Evolutionary conservation across 2,329 filamentous ascomycete genomes (phyloP), one percentile per base, ranked within the genome.

Genomic region (Neopestalotiopsis clavispora): DNA sequence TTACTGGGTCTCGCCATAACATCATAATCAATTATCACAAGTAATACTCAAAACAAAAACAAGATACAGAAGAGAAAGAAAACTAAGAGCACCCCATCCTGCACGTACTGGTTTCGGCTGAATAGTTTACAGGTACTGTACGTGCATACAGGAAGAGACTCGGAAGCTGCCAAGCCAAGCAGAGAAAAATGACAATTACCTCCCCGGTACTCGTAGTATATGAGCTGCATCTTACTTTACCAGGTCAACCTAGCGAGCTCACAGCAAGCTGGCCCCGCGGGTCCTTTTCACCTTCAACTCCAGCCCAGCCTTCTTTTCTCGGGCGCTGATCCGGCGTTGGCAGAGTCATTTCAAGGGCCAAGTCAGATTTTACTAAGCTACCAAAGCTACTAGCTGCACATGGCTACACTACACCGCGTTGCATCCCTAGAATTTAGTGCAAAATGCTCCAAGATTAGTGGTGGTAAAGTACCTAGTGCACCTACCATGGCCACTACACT

Each of bases 271-370:
- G 17, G 49, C 49, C 49, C 57, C 57, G 6, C 30, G 57, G 57
- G 57, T n/a, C 23, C 28, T 30, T 14, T 59, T 14, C 17, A 34
- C 30, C 23, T 34, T 59, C 23, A 62, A 17, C 14, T 12, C 17
- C 7, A 14, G 14, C 32, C 23, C 32, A 32, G 14, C 40, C 7
- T 20, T 28, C n/a, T 20, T 64, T 45, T 28, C 23, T 28, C 20
- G 20, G 20, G 38, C 40, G 61, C 40, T 64, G 61, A 28, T 64
- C 61, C 61, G 40, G 61, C 61, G 40, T 32, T 30, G 13, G n/a
- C n/a, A 64, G 40, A 49, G 61, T 64, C 61, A 64, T 62, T 52
- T 52, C 45, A 17, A 23, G 45, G n/a, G 17, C 9, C 17, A 23
- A n/a, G 45, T 23, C 17, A 20, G 45, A n/a, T 52, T 23, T 52